Base-by-base conservation (phyloP, 257 asterid genomes). In the Salvia hispanica region DNA sequence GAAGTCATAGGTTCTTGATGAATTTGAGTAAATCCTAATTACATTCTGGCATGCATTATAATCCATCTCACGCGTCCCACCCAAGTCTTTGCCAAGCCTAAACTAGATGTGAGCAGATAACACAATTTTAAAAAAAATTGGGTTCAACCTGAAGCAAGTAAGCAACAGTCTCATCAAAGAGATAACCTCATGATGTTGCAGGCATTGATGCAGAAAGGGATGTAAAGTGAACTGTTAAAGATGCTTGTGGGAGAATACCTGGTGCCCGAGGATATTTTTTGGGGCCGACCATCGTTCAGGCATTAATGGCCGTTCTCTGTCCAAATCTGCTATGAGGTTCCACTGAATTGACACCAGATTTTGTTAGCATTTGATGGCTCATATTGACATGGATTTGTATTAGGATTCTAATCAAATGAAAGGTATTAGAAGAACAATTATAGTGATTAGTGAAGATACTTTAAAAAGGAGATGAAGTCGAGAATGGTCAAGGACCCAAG, bases 281-380 rank as follows among this genome's bases (percentile, higher is more conserved):
- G 9, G 99, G 97, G 69, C 95, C 90, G 72, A 62, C 81, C 50
- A 47, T 77, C 86, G 84, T 93, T 93, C 51, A 74, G 81, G 58
- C 97, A 93, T 69, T 58, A 33, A 93, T 69, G 48, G 90, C 95
- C 14, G 95, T 93, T 84, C 97, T 82, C 81, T 85, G 97, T 72
- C 97, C 97, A 75, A 81, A 72, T 75, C 83, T 86, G 82, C 96
- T 90, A 77, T 80, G 94, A 39, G 99, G 90, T 72, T 90, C 93
- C 82, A 90, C 96, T 87, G 84, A 64, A 81, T 74, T 66, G 25
- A 77, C 72, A 64, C 69, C 72, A 66, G 56, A 46, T 10, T 53
- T 4, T 12, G 40, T 71, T 61, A 3, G 18, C 72, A 46, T 58
- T 51, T 21, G 43, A 53, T 9, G 55, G 42, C 31, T 25, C 31